Evolutionary conservation across 1,284 basidiomycete species (phyloP).

Genomic region (Naganishia albida): DNA sequence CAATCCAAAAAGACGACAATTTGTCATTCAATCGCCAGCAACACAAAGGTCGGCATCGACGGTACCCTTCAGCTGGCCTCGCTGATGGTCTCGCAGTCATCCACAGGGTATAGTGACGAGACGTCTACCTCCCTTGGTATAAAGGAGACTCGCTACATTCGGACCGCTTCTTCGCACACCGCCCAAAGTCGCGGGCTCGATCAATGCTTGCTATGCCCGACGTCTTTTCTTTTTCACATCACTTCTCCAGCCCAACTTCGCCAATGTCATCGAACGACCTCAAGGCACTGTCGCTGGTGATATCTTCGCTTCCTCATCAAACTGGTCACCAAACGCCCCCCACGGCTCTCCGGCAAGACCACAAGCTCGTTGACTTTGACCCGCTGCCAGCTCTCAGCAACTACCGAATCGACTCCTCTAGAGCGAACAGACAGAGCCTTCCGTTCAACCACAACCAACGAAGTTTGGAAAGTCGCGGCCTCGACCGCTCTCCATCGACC

Average conservation of each 20-base stretch:
- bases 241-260: not conserved
- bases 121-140: too few species aligned
- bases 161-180: too few species aligned
- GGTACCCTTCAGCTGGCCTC: too few species aligned
- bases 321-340: slow-evolving; percentile 58
- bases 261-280: not conserved
- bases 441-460: not conserved
- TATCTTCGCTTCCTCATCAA: not conserved
- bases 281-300: not conserved
- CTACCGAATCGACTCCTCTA: slow-evolving; percentile 3
- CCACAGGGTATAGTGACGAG: too few species aligned
- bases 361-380: slow-evolving; percentile 86
- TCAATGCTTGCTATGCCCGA: not conserved
- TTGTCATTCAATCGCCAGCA: too few species aligned
- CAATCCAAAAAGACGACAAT: too few species aligned
- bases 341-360: slow-evolving; percentile 94
- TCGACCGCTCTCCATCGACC: slow-evolving; percentile 1
- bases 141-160: too few species aligned
- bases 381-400: slow-evolving; percentile 16
- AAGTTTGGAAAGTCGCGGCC: not conserved
- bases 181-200: not conserved
- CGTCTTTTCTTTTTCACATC: not conserved
- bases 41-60: too few species aligned
- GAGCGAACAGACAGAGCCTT: not conserved
- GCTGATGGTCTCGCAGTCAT: too few species aligned